Percentiles rank a stretch among this genome's conserved stretches.
These are phyloP conservation scores for Penicillium lagena DNA, from an alignment of 495 filamentous ascomycete genomes.

Conservation along the genomic window DNA sequence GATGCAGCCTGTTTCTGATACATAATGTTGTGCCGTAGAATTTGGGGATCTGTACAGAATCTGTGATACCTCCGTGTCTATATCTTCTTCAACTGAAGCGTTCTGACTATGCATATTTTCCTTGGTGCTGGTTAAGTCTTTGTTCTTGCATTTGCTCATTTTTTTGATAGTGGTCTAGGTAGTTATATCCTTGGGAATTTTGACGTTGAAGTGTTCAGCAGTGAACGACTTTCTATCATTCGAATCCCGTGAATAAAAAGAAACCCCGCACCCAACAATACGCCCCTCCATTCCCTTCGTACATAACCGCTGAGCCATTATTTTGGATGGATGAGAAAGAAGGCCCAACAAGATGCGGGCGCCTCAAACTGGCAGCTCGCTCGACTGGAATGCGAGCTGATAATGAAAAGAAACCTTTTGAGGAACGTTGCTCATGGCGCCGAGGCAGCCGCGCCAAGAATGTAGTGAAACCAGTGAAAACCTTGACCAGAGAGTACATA, in stretches of 20 bases:
- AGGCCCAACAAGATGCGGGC: too few relatives aligned
- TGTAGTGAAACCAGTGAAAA: neutral
- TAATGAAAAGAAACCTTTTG: too few relatives aligned
- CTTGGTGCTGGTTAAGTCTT: neutral
- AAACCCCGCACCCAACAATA: too few relatives aligned
- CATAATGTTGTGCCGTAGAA: neutral
- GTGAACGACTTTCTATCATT: too few relatives aligned
- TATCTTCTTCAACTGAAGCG: neutral
- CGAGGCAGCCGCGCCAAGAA: neutral
- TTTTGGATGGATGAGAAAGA: too few relatives aligned
- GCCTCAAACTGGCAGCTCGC: too few relatives aligned
- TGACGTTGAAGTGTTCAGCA: too few relatives aligned
- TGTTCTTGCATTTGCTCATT: neutral
- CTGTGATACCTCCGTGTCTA: neutral
- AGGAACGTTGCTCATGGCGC: too few relatives aligned
- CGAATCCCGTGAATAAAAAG: too few relatives aligned
- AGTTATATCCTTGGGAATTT: neutral
- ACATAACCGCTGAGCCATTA: too few relatives aligned
- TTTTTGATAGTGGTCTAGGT: slow-evolving; percentile 4
- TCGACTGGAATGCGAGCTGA: too few relatives aligned
- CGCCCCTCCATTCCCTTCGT: too few relatives aligned
- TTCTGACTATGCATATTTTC: neutral
- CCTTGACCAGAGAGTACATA: neutral
- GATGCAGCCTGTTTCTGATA: slow-evolving; percentile 7
- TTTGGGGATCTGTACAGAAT: neutral